These are phyloP conservation scores for Escovopsis weberi DNA, from an alignment of 2,329 filamentous ascomycete genomes.

Conservation along the genomic window DNA sequence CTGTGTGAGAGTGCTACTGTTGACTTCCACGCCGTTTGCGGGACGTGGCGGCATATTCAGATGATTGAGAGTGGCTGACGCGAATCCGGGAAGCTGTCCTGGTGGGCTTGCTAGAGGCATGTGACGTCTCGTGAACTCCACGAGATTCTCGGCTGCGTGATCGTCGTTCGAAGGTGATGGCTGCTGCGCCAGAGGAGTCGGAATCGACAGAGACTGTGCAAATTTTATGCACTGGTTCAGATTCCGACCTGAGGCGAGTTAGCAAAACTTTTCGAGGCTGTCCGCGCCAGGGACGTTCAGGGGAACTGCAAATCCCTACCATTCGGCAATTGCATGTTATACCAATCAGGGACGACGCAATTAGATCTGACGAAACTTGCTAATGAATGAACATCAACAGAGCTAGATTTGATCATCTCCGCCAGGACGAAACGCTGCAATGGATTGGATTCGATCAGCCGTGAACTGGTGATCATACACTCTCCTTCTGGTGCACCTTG, in stretches of 20 bases:
- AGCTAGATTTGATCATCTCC: constrained; percentile 43
- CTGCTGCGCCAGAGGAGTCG: constrained; percentile 7
- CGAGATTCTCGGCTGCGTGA: constrained; percentile 1
- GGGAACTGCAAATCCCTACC: constrained; percentile 19
- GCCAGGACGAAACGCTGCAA: constrained; percentile 39
- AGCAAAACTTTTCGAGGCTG: background rate
- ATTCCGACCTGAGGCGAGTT: constrained; percentile 25
- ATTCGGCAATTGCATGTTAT: constrained; percentile 31
- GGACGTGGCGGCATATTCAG: constrained; percentile 13
- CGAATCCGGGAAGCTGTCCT: background rate
- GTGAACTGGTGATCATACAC: background rate
- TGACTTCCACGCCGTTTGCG: constrained; percentile 5
- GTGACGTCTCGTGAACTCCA: constrained; percentile 2
- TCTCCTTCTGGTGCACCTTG: background rate
- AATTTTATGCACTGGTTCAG: constrained; percentile 31
- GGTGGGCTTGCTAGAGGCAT: background rate
- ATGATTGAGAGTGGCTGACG: constrained; percentile 3
- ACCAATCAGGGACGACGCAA: constrained; percentile 29
- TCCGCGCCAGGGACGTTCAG: background rate
- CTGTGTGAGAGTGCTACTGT: constrained; percentile 4
- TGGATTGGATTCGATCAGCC: background rate
- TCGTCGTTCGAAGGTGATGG: constrained; percentile 3
- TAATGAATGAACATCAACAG: constrained; percentile 30
- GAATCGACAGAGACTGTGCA: constrained; percentile 23
- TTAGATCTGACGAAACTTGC: constrained; percentile 31